A percentile compares a stretch with the other conserved stretches of the same genome.
phyloP scores from a whole-genome alignment of 2,329 filamentous ascomycete genomes.

The Alternaria sp. region DNA sequence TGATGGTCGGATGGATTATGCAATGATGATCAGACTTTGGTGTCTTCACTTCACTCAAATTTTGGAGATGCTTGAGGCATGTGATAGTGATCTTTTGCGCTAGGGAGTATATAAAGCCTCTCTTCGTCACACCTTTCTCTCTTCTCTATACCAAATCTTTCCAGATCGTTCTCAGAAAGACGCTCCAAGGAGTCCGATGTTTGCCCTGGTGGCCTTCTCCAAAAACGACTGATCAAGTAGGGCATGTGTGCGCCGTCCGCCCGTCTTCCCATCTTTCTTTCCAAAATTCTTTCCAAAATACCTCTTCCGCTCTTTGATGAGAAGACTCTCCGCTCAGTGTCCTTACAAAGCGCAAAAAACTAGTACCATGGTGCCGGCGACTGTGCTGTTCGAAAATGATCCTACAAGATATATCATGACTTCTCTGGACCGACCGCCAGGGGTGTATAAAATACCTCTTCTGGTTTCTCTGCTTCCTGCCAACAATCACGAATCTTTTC shows the following conservation, averaged over 20 bases:
- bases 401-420: no score
- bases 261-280: background rate
- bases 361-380: background rate
- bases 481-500: rapidly evolving
- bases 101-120: background rate
- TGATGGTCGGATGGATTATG: background rate
- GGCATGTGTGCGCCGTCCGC: background rate
- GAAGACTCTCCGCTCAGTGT: background rate
- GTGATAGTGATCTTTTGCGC: background rate
- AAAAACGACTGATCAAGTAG: no score
- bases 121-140: rapidly evolving
- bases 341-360: no score
- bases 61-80: background rate
- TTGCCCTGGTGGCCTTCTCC: background rate
- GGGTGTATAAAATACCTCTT: background rate
- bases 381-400: background rate
- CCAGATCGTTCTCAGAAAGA: rapidly evolving
- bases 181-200: no score
- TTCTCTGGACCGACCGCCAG: background rate
- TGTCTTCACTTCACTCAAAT: background rate
- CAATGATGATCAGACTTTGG: background rate
- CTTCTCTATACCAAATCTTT: background rate
- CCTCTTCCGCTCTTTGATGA: background rate
- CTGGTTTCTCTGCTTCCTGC: background rate
- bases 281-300: background rate